Evolutionary conservation across 2,329 filamentous ascomycete species (phyloP), one percentile per base, ranked within the genome.

Genomic region (Colletotrichum liriopes): DNA sequence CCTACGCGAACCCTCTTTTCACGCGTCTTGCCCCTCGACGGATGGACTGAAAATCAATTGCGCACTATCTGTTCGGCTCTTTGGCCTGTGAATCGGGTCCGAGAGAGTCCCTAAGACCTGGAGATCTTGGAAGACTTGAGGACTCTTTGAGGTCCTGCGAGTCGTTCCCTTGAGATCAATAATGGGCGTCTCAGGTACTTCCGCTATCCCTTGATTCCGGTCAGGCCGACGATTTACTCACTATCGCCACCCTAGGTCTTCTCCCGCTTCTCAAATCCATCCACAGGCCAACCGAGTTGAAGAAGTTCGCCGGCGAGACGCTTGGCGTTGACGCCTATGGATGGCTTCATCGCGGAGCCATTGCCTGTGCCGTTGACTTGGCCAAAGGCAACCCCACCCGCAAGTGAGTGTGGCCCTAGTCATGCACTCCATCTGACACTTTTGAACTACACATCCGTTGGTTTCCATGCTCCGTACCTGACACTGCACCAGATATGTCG

Each of bases 291-390:
- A 93, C 91, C 62, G 93, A 94, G 77, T 87, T 99, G 72, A 97
- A 95, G 81, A 95, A 95, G 78, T 98, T 93, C 82, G 85, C 89
- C 16, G 96, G 96, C 63, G 92, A 97, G 83, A 97, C 93, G 1
- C 89, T 99, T 58, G 97, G 93, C n/a, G 92, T 99, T 45, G 96
- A 99, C 82, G 96, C 93, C 69, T 99, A 99, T 87, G 96, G 96
- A 81, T 99, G 97, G 96, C 91, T 99, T 67, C 96, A 99, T 82
- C 93, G 96, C 76, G 97, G 95, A 65, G 95, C 95, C 58, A 92
- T 97, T 75, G 90, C 94, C 61, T 98, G 96, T 85, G 94, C 96
- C 74, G 91, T 96, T 78, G 96, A 98, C 78, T 89, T 99, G 74
- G 96, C 95, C 45, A 89, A 96, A 77, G 94, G 91, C 77, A 96